Conservation (phyloP, 768 basidiomycete species). For the Vishniacozyma victoriae region DNA sequence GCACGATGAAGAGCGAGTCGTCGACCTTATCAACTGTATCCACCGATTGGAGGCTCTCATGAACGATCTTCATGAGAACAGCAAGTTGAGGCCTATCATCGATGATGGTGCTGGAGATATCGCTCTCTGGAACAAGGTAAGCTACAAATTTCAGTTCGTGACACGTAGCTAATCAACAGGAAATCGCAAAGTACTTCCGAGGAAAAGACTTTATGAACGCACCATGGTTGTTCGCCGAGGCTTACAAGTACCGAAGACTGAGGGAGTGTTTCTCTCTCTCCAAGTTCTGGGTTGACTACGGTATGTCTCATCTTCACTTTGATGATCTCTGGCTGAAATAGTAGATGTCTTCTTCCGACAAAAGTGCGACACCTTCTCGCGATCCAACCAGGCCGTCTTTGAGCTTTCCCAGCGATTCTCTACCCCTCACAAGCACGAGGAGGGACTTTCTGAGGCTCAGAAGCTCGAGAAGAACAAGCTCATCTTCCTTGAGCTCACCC, state of each 20-base stretch:
- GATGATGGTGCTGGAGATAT: slow-evolving; percentile 91
- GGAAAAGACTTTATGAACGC: slow-evolving; percentile 75
- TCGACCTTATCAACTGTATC: slow-evolving; percentile 78
- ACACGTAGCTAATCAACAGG: slow-evolving; percentile 38
- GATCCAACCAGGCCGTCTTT: slow-evolving; percentile 85
- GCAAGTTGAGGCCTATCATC: slow-evolving; percentile 75
- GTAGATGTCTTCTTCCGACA: slow-evolving; percentile 83
- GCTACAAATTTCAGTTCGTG: neutral
- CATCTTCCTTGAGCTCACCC: slow-evolving; percentile 88
- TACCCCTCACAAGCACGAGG: slow-evolving; percentile 65
- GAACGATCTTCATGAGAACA: slow-evolving; percentile 73
- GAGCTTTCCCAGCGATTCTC: slow-evolving; percentile 88
- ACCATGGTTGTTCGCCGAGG: slow-evolving; percentile 93
- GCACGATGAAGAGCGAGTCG: slow-evolving; percentile 71
- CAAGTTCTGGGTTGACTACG: slow-evolving; percentile 83
- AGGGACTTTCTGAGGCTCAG: slow-evolving; percentile 52
- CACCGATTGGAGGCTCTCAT: slow-evolving; percentile 86
- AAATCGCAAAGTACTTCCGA: slow-evolving; percentile 89
- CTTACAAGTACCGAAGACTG: slow-evolving; percentile 55
- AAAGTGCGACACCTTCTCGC: slow-evolving; percentile 93
- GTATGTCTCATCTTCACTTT: slow-evolving; percentile 12
- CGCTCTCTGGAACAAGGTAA: slow-evolving; percentile 82
- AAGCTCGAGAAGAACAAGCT: slow-evolving; percentile 55
- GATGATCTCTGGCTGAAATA: neutral
- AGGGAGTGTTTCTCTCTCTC: slow-evolving; percentile 89